These are phyloP conservation scores for Yamadazyma siamensis DNA, from an alignment of 1,139 yeast genomes.

Conservation along the genomic window DNA sequence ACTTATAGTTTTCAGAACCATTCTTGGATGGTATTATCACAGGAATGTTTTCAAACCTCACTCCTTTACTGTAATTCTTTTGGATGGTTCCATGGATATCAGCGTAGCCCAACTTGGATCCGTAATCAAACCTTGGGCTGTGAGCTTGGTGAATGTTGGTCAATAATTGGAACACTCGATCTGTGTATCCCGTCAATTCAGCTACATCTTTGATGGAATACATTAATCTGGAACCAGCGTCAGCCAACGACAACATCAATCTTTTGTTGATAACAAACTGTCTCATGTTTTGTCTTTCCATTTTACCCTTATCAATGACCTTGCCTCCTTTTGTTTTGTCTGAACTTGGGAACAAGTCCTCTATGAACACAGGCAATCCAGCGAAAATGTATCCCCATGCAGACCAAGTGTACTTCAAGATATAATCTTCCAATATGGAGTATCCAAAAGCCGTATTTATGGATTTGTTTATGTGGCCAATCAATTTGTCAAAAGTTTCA, in stretches of 20 bases:
- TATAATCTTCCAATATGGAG: constrained; percentile 78
- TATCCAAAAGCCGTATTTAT: constrained; percentile 55
- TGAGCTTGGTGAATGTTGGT: constrained; percentile 81
- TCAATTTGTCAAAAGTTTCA: constrained; percentile 55
- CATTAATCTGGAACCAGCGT: constrained; percentile 96
- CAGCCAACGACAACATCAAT: constrained; percentile 85
- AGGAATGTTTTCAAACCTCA: constrained; percentile 79
- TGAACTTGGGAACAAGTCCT: constrained; percentile 35
- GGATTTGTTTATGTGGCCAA: constrained; percentile 42
- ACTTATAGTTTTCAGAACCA: constrained; percentile 52
- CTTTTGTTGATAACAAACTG: constrained; percentile 89
- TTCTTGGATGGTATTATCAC: constrained; percentile 69
- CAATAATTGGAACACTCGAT: constrained; percentile 73
- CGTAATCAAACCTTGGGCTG: constrained; percentile 63
- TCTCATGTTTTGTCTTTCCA: constrained; percentile 63
- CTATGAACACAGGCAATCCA: constrained; percentile 72
- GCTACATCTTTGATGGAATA: constrained; percentile 92
- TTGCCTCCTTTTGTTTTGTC: constrained; percentile 1
- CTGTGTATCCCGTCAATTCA: constrained; percentile 86
- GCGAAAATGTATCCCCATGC: constrained; percentile 91
- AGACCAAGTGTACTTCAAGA: constrained; percentile 90
- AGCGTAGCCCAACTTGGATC: constrained; percentile 45
- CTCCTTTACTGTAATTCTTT: constrained; percentile 64
- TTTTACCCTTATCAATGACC: constrained; percentile 8
- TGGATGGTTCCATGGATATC: constrained; percentile 82